These are phyloP conservation scores for Guyanaporus albipodus DNA, from an alignment of 768 basidiomycete genomes.

Conservation along the genomic window DNA sequence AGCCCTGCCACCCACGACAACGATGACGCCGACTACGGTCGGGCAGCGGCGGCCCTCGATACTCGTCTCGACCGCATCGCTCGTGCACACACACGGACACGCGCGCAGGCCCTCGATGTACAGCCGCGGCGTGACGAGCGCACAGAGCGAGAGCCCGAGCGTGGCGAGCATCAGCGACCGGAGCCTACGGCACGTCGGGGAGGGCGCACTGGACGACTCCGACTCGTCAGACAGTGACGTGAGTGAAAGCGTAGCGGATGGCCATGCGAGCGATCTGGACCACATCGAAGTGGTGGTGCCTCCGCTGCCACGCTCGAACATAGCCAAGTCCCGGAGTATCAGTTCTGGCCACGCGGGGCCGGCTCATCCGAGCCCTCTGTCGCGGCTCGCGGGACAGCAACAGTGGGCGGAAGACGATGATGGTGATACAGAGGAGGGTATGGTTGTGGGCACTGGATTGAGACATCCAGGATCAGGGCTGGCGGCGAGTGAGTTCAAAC, in stretches of 20 bases:
- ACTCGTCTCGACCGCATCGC: slow-evolving; percentile 36
- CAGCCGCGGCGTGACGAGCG: slow-evolving; percentile 36
- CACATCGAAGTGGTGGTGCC: slow-evolving; percentile 28
- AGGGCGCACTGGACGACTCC: slow-evolving; percentile 75
- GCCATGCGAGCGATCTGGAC: slow-evolving; percentile 29
- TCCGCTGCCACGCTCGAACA: slow-evolving; percentile 14
- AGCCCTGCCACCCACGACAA: slow-evolving; percentile 26
- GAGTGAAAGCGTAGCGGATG: slow-evolving; percentile 19
- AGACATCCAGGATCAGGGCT: not conserved
- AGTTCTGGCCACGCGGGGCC: slow-evolving; percentile 23
- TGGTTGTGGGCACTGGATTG: not conserved
- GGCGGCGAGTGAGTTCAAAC: slow-evolving; percentile 2
- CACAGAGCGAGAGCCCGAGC: slow-evolving; percentile 32
- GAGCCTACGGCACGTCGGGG: slow-evolving; percentile 64
- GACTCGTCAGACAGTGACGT: slow-evolving; percentile 49
- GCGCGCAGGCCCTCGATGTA: slow-evolving; percentile 38
- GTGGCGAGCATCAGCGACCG: slow-evolving; percentile 36
- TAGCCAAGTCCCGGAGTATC: slow-evolving; percentile 38
- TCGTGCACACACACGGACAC: slow-evolving; percentile 22
- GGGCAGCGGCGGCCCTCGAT: slow-evolving; percentile 38
- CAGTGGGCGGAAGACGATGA: slow-evolving; percentile 54
- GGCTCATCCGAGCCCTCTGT: slow-evolving; percentile 63
- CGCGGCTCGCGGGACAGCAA: slow-evolving; percentile 50
- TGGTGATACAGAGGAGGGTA: not conserved
- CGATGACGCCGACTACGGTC: slow-evolving; percentile 46